phyloP scores from a whole-genome alignment of 2,329 filamentous ascomycete species.

The Arthroderma sp. region DNA sequence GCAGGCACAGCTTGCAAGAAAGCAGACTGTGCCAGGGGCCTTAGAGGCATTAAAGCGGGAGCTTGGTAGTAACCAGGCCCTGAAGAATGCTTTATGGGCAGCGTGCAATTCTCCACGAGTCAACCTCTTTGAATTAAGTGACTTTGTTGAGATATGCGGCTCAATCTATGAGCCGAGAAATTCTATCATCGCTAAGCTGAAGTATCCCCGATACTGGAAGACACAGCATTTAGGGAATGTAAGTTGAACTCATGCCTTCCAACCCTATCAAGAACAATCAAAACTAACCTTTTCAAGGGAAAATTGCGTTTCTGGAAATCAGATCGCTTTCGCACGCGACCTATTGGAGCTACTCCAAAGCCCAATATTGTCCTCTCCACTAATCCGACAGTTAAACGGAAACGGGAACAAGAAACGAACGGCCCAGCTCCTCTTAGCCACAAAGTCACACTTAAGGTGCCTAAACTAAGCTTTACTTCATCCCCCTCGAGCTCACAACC shows the following conservation, averaged over 20 bases:
- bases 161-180: constrained; percentile 43
- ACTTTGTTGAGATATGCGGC: constrained; percentile 44
- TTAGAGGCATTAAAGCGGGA: constrained; percentile 43
- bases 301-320: constrained; percentile 32
- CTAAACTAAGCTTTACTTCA: constrained; percentile 20
- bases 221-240: constrained; percentile 41
- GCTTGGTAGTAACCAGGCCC: constrained; percentile 33
- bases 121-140: constrained; percentile 40
- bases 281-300: constrained; percentile 17
- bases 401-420: constrained; percentile 25
- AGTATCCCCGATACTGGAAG: constrained; percentile 45
- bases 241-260: constrained; percentile 11
- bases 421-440: constrained; percentile 17
- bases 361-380: background rate
- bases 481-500: constrained; percentile 15
- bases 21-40: constrained; percentile 45
- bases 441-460: constrained; percentile 31
- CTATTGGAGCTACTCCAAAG: constrained; percentile 12
- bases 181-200: constrained; percentile 36
- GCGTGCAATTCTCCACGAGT: constrained; percentile 41
- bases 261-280: no score
- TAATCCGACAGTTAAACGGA: constrained; percentile 21
- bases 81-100: constrained; percentile 44
- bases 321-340: constrained; percentile 24
- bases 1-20: constrained; percentile 41